These are phyloP conservation scores for Heritiera fomes DNA, from an alignment of 345 rosid species.

Conservation along the genomic window DNA sequence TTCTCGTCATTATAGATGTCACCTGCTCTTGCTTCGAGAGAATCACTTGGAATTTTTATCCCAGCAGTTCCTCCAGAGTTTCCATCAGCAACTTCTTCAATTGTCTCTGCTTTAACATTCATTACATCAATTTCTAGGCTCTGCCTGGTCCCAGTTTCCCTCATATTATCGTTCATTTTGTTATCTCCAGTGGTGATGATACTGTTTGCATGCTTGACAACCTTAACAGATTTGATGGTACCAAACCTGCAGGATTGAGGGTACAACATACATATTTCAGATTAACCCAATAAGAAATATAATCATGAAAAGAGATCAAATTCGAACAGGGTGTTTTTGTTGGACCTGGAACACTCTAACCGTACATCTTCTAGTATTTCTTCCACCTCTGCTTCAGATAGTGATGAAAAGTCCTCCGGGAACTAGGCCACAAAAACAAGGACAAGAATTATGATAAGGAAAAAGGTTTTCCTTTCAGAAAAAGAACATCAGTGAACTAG, in stretches of 20 bases:
- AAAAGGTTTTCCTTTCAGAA: neutral
- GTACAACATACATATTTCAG: conserved; percentile 20
- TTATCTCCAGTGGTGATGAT: conserved; percentile 24
- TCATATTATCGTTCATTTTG: conserved; percentile 26
- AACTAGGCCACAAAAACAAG: conserved; percentile 49
- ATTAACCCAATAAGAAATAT: conserved; percentile 1
- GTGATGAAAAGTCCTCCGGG: conserved; percentile 45
- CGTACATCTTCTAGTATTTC: conserved; percentile 85
- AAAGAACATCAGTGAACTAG: neutral
- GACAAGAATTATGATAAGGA: neutral
- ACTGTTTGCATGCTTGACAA: conserved; percentile 43
- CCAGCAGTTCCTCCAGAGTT: conserved; percentile 13
- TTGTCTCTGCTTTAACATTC: conserved; percentile 24
- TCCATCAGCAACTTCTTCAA: conserved; percentile 19
- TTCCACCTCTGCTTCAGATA: conserved; percentile 62
- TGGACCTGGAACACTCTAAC: conserved; percentile 82
- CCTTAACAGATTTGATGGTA: conserved; percentile 65
- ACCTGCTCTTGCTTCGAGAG: conserved; percentile 14
- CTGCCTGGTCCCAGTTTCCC: conserved; percentile 22
- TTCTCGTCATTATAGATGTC: conserved; percentile 23
- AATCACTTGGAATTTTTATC: conserved; percentile 14
- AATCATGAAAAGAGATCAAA: neutral
- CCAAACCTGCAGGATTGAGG: conserved; percentile 78
- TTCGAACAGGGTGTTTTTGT: conserved; percentile 15
- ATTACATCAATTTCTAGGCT: conserved; percentile 24